Evolutionary conservation across 192 early-diverging fungal species (phyloP).

Genomic region (Backusella parvicylindrica): DNA sequence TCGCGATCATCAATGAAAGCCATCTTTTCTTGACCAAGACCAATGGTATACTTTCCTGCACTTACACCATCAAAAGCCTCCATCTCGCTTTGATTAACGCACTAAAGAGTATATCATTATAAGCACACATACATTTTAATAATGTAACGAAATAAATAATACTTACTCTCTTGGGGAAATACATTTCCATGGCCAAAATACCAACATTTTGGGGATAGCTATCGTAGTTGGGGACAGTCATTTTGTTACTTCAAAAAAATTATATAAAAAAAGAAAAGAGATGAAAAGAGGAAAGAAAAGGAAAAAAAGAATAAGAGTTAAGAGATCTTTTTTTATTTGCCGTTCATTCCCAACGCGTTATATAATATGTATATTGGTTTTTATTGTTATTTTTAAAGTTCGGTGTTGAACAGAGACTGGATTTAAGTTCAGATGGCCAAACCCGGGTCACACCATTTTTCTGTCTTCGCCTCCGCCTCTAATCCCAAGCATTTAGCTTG

Average conservation of each 20-base stretch:
- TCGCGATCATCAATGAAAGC: constrained; percentile 94
- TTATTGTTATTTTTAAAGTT: constrained; percentile 1
- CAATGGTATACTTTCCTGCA: constrained; percentile 97
- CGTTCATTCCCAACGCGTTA: background rate
- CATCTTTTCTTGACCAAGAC: constrained; percentile 95
- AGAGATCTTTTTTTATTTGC: background rate
- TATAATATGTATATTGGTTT: background rate
- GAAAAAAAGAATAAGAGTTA: background rate
- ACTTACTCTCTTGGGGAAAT: constrained; percentile 50
- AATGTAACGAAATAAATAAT: constrained; percentile 6
- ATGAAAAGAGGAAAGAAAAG: constrained; percentile 3
- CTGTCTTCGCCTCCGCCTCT: constrained; percentile 1
- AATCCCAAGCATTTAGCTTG: background rate
- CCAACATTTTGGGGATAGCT: constrained; percentile 45
- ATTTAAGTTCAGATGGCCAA: background rate
- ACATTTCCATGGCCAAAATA: constrained; percentile 46
- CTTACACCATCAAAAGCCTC: constrained; percentile 92
- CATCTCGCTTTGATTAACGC: constrained; percentile 57
- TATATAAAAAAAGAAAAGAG: background rate
- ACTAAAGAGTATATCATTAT: constrained; percentile 31
- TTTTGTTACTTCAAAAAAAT: background rate
- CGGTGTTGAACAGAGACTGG: background rate
- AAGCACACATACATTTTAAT: background rate
- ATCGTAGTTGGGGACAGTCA: constrained; percentile 18
- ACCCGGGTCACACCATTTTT: constrained; percentile 4